A percentile compares a stretch with the other conserved stretches of the same genome.
These are phyloP conservation scores for Xerocomellus chrysenteron DNA, from an alignment of 768 basidiomycete genomes.

Conservation along the genomic window DNA sequence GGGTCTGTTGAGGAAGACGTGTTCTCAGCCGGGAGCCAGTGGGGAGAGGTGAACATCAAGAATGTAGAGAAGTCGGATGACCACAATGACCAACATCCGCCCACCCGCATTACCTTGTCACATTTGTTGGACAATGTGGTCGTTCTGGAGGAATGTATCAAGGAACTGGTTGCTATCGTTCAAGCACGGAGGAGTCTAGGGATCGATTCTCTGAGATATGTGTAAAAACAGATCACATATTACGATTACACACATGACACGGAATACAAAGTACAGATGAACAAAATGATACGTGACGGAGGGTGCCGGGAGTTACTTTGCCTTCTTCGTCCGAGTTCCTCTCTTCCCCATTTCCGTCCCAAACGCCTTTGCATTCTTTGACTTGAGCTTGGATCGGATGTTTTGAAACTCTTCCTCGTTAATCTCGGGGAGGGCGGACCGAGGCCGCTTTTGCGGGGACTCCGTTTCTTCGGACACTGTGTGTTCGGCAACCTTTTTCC, in stretches of 20 bases:
- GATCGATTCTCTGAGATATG: conserved; percentile 76
- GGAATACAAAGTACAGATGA: conserved; percentile 2
- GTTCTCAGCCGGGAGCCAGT: conserved; percentile 49
- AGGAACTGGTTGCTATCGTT: conserved; percentile 85
- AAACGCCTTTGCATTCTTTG: conserved; percentile 42
- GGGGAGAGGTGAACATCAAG: conserved; percentile 36
- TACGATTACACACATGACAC: conserved; percentile 7
- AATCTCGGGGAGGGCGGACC: conserved; percentile 50
- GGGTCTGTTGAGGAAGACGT: conserved; percentile 69
- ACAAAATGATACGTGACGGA: not conserved
- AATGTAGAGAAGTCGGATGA: conserved; percentile 16
- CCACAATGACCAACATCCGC: conserved; percentile 31
- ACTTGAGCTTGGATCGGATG: conserved; percentile 57
- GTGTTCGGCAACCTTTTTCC: conserved; percentile 37
- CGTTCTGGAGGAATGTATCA: conserved; percentile 91
- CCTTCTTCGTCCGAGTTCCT: conserved; percentile 34
- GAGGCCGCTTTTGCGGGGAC: conserved; percentile 52
- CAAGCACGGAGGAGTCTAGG: conserved; percentile 82
- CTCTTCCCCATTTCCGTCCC: conserved; percentile 28
- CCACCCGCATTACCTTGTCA: conserved; percentile 66
- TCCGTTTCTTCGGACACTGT: conserved; percentile 21
- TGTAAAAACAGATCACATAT: conserved; percentile 38
- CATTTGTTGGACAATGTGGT: conserved; percentile 91
- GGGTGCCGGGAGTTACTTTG: conserved; percentile 24
- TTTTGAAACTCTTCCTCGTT: conserved; percentile 65